Evolutionary conservation across 2,329 filamentous ascomycete genomes (phyloP), one percentile per base, ranked within the genome.

Genomic region (Arthrobotrys megalospora): DNA sequence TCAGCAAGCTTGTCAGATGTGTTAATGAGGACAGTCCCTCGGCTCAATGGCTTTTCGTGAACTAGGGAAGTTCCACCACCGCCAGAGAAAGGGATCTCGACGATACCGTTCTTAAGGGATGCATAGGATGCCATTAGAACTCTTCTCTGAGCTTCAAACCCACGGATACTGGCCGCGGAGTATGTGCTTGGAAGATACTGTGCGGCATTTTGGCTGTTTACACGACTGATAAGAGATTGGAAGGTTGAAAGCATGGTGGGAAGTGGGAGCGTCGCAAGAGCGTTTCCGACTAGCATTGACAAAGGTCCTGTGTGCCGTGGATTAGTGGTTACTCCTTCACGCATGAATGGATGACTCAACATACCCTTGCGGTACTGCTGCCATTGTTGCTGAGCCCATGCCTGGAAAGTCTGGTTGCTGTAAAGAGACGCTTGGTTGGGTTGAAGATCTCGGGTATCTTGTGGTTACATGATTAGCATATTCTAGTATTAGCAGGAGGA

Each of bases 1-100:
- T 81, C 80, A 2, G 79, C 82, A 6, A 82, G 81, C 10, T 84
- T 84, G 80, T 86, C 82, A 0, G 80, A 80, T 0, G 82, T 80
- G 80, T 84, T 82, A 52, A 86, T 84, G 43, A 82, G 83, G 60
- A 86, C 83, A 19, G 83, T 84, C 24, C 85, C 85, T 11, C 85
- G 83, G 45, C 83, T 85, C 47, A 86, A 82, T 2, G 85, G 85
- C 77, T 85, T 84, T 66, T 84, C 81, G 41, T 84, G 81, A 69
- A 84, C 83, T 16, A 85, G 60, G 8, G 73, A 77, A 7, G 73
- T 77, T 21, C 65, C 73, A 14, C 73, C 73, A 19, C 65, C 60
- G 6, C 73, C 82, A 2, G 83, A 72, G 34, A 81, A 80, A 12
- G 81, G 80, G 64, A 80, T 81, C 45, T 82, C 80, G 60, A 83